Conservation (phyloP, 2,329 filamentous ascomycete genomes). For the Trichoderma cornu-damae region DNA sequence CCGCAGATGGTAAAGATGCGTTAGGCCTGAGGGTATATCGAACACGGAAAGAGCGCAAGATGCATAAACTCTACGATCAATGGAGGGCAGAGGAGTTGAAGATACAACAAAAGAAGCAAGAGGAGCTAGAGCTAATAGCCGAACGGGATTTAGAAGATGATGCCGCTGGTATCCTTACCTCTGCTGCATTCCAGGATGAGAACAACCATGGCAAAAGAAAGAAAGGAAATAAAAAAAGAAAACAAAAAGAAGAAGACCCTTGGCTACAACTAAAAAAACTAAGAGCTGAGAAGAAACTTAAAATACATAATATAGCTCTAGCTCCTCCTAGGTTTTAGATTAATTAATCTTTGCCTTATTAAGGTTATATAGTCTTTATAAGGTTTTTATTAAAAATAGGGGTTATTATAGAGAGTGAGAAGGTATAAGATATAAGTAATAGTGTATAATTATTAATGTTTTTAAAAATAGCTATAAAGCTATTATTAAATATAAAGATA, state of each 20-base stretch:
- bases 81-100: conserved; percentile 64
- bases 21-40: conserved; percentile 61
- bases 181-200: conserved; percentile 43
- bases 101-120: conserved; percentile 58
- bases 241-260: conserved; percentile 62
- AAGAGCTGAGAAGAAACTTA: conserved; percentile 51
- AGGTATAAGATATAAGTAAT: too few relatives aligned
- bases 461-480: too few relatives aligned
- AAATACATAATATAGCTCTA: conserved; percentile 57
- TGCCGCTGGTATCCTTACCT: conserved; percentile 40
- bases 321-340: conserved; percentile 64
- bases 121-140: conserved; percentile 60
- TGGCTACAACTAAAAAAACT: conserved; percentile 70
- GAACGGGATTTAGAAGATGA: conserved; percentile 58
- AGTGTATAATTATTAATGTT: too few relatives aligned
- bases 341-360: too few relatives aligned
- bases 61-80: conserved; percentile 75
- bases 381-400: too few relatives aligned
- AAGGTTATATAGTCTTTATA: too few relatives aligned
- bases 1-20: conserved; percentile 57
- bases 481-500: too few relatives aligned
- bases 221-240: conserved; percentile 34
- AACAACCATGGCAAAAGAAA: conserved; percentile 28
- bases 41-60: conserved; percentile 79
- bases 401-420: too few relatives aligned